phyloP scores from a whole-genome alignment of 805 yeast species.

The Metschnikowia amazonensis region DNA sequence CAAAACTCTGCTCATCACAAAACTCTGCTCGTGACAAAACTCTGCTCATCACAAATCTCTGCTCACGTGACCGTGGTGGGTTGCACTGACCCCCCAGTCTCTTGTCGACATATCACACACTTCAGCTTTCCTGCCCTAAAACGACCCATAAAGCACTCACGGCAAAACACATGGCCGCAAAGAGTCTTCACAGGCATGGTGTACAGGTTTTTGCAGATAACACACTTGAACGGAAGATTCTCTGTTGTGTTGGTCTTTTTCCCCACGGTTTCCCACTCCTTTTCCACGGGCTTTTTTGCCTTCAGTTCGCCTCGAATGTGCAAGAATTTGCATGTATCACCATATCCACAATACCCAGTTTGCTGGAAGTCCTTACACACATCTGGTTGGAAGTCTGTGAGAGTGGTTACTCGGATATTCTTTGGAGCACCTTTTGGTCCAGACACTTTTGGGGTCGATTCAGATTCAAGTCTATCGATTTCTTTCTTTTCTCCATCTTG shows the following conservation, averaged over 20 bases:
- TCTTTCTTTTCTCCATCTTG: conserved; percentile 4
- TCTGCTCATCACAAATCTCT: too few relatives aligned
- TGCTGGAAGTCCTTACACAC: conserved; percentile 88
- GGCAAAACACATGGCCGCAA: conserved; percentile 66
- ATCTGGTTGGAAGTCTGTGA: conserved; percentile 87
- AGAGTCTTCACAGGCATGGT: conserved; percentile 52
- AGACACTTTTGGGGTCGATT: conserved; percentile 1
- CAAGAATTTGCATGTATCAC: conserved; percentile 92
- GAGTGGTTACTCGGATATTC: conserved; percentile 58
- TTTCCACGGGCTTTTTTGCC: conserved; percentile 59
- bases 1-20: too few relatives aligned
- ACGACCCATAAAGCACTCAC: conserved; percentile 51
- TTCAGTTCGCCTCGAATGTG: conserved; percentile 85
- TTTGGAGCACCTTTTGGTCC: conserved; percentile 31
- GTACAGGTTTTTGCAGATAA: conserved; percentile 55
- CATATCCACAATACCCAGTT: conserved; percentile 95
- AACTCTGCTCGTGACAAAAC: too few relatives aligned
- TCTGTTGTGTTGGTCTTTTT: neutral
- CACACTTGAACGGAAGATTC: conserved; percentile 55
- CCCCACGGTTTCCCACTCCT: conserved; percentile 63
- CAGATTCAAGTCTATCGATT: neutral
- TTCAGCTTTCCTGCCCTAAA: conserved; percentile 37
- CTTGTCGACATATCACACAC: conserved; percentile 57
- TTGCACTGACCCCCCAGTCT: conserved; percentile 57
- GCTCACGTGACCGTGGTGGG: conserved; percentile 35